A percentile compares a stretch with the other conserved stretches of the same genome.
These are phyloP conservation scores for Sphagnum tenellum DNA, from an alignment of 225 moss, liverwort and hornwort genomes.

Conservation along the genomic window DNA sequence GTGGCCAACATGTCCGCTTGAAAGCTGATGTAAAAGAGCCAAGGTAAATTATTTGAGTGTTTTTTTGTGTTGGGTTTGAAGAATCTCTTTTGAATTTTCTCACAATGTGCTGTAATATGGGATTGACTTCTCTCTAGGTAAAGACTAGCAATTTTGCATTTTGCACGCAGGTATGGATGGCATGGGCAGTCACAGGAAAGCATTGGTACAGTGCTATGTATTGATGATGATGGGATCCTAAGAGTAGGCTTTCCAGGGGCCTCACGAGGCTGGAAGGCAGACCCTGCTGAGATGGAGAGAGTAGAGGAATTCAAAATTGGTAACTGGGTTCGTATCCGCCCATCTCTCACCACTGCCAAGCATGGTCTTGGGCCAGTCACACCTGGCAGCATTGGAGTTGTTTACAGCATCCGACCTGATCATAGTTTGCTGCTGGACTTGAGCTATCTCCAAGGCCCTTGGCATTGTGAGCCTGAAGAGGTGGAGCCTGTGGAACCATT, in stretches of 20 bases:
- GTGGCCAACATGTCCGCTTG: constrained; percentile 34
- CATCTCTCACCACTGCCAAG: constrained; percentile 34
- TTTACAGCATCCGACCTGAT: constrained; percentile 37
- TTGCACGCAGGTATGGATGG: constrained; percentile 27
- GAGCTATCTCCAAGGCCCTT: constrained; percentile 37
- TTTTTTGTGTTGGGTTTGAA: not conserved
- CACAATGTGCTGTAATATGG: too few species aligned
- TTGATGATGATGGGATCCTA: constrained; percentile 38
- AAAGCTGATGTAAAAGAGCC: constrained; percentile 35
- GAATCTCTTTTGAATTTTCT: too few species aligned
- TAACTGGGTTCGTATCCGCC: constrained; percentile 39
- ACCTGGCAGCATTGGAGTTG: constrained; percentile 41
- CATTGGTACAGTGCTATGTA: constrained; percentile 30
- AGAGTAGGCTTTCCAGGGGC: constrained; percentile 38
- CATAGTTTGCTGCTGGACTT: constrained; percentile 32
- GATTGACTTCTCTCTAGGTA: too few species aligned
- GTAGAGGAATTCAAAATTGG: constrained; percentile 36
- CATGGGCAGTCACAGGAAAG: constrained; percentile 31
- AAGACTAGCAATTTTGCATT: too few species aligned
- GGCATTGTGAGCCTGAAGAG: constrained; percentile 43
- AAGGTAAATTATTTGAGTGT: constrained; percentile 12
- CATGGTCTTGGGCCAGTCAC: constrained; percentile 36
- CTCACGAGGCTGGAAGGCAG: constrained; percentile 39
- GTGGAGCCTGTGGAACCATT: constrained; percentile 36
- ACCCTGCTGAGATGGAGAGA: constrained; percentile 37